phyloP scores from a whole-genome alignment of 2,329 filamentous ascomycete species.

The Alternaria longipes region DNA sequence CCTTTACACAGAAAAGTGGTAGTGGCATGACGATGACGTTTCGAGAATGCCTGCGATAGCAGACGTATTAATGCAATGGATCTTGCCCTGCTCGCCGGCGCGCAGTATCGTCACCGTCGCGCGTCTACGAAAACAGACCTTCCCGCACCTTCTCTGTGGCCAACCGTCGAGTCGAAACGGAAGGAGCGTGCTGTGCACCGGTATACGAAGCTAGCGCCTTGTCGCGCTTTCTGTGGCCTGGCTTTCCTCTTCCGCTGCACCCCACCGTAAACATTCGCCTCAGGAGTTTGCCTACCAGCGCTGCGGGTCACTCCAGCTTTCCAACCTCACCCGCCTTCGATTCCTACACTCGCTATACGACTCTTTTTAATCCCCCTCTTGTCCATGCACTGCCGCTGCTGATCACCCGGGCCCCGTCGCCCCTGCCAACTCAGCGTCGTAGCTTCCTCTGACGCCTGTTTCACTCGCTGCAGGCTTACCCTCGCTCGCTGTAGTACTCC shows the following conservation, averaged over 20 bases:
- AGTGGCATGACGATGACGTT: slow-evolving; percentile 19
- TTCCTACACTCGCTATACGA: slow-evolving; percentile 25
- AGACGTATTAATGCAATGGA: slow-evolving; percentile 16
- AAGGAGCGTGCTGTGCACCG: slow-evolving; percentile 19
- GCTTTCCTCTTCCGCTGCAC: slow-evolving; percentile 15
- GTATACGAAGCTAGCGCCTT: slow-evolving; percentile 27
- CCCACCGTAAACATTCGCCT: slow-evolving; percentile 25
- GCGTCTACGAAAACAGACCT: slow-evolving; percentile 4
- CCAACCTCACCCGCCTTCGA: slow-evolving; percentile 11
- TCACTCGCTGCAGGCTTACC: slow-evolving; percentile 28
- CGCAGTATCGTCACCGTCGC: slow-evolving; percentile 4
- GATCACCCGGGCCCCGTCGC: slow-evolving; percentile 20
- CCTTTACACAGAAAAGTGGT: slow-evolving; percentile 6
- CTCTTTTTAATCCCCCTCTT: slow-evolving; percentile 4
- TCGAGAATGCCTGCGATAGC: slow-evolving; percentile 4
- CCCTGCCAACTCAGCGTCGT: slow-evolving; percentile 31
- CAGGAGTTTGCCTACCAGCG: slow-evolving; percentile 22
- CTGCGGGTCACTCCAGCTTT: slow-evolving; percentile 11
- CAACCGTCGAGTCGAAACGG: slow-evolving; percentile 14
- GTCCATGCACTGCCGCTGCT: slow-evolving; percentile 14
- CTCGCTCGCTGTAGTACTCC: slow-evolving; percentile 25
- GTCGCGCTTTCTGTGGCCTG: slow-evolving; percentile 14
- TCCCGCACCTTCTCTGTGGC: slow-evolving; percentile 9
- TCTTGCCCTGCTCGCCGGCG: slow-evolving; percentile 13
- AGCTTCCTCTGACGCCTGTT: slow-evolving; percentile 25